Percentiles rank a stretch among this genome's conserved stretches.
phyloP scores from a whole-genome alignment of 495 filamentous ascomycete genomes.

The Polyplosphaeria fusca region DNA sequence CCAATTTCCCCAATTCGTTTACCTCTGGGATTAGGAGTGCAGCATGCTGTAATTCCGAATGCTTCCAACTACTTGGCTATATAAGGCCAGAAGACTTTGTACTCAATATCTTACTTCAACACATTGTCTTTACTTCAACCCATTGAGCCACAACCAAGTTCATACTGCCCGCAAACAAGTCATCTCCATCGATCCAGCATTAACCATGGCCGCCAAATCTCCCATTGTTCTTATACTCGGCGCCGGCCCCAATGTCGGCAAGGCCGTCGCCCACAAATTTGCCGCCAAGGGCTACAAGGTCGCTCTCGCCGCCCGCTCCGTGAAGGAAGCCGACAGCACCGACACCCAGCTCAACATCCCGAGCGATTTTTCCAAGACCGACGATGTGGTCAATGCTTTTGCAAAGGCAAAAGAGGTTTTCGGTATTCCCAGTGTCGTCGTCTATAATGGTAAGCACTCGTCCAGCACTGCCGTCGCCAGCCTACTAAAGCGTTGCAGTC shows the following conservation, averaged over 20 bases:
- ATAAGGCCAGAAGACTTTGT: background rate
- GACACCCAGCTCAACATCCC: constrained; percentile 41
- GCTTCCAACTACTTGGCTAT: background rate
- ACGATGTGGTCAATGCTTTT: constrained; percentile 41
- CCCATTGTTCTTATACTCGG: constrained; percentile 47
- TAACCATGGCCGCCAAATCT: constrained; percentile 5
- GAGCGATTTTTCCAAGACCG: constrained; percentile 45
- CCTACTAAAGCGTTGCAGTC: constrained; percentile 10
- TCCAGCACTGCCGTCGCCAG: background rate
- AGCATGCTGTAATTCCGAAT: background rate
- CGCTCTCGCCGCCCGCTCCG: constrained; percentile 41
- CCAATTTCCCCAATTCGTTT: no score
- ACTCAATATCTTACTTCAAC: background rate
- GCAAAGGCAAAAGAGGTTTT: constrained; percentile 41
- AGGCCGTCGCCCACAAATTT: constrained; percentile 41
- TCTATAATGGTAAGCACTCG: constrained; percentile 48
- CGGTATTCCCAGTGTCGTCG: constrained; percentile 48
- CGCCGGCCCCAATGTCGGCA: constrained; percentile 46
- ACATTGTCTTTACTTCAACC: background rate
- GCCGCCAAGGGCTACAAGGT: constrained; percentile 49
- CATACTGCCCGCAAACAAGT: background rate
- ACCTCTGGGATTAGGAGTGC: background rate
- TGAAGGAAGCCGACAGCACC: constrained; percentile 42
- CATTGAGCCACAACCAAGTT: background rate
- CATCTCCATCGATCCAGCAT: constrained; percentile 1